Base-by-base conservation (phyloP, 164 flowering plant genomes). In the Macadamia integrifolia region DNA sequence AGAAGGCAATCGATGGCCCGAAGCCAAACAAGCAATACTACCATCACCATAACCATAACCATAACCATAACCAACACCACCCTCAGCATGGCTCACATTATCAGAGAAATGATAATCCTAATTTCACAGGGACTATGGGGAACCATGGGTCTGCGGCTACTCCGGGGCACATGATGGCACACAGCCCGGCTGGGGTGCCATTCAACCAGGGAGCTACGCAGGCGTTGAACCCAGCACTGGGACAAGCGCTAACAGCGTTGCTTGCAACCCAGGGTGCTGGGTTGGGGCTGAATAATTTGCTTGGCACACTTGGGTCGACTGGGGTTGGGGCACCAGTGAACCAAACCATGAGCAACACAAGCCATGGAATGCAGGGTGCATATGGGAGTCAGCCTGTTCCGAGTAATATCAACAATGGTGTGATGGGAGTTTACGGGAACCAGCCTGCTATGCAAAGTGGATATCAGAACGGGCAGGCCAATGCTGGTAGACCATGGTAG, bases 1-100 rank as follows among this genome's bases (percentile, higher is more conserved):
- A 88, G 67, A 65, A 89, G 73, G 98, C 98, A 0, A 85, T 80
- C n/a, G 97, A 93, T 18, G 90, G 90, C 32, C 89, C 89, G 85
- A 88, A 85, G 67, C 83, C 81, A 68, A 88, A 57, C 29, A 88
- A 86, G 72, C 30, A 69, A 0, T 59, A 43, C 35, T 55, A 42
- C 63, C 68, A 65, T 14, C 83, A 23, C 23, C 23, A 23, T 23
- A 23, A 23, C 23, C 23, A 23, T 23, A 23, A 23, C 23, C 23
- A 23, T 23, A 23, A 69, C 29, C 80, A 70, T 29, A 73, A 66
- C 43, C 70, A 75, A 4, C 77, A 75, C 13, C 75, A 67, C 10
- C 76, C 32, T n/a, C 64, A 67, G 4, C 62, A 58, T 10, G 69
- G 72, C 7, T 63, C 72, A 10, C 77, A 77, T 58, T 81, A 69